Evolutionary conservation across 148 eudicot genomes (phyloP), one percentile per base, ranked within the genome.

Genomic region (Amaranthus palmeri): DNA sequence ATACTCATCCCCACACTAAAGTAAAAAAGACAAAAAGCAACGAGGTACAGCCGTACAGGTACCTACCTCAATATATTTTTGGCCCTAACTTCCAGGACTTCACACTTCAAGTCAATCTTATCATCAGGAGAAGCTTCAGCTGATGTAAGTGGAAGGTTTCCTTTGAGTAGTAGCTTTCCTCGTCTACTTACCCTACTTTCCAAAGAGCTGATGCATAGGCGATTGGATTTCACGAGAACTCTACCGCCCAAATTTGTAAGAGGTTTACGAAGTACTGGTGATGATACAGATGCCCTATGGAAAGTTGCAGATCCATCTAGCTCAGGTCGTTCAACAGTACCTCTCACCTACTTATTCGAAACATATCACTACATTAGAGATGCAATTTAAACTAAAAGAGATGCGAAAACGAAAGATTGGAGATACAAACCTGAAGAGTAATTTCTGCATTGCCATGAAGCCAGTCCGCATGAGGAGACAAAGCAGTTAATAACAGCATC

Each of bases 281-380:
- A 96, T 77, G 99, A 90, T 54, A 96, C 84, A 54, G 96, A 90
- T 77, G 96, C 99, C 86, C 97, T 85, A 84, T 96, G 93, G 74
- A 96, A 92, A 74, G 84, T 87, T 63, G 99, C 99, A 65, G 99
- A 96, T 61, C 99, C 99, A 77, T 96, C 97, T 42, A 96, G 87
- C 82, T 88, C 88, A 44, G 99, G 99, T 73, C 85, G 92, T 83
- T 96, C 97, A 81, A 96, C 99, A n/a, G 99, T 92, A 72, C 99
- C 99, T 83, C 99, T 88, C 72, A 96, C 97, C 99, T 96, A 71
- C 40, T 81, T 66, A 81, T 72, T 66, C 14, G 68, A 46, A 54
- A 53, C 44, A 79, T 36, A 77, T 68, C 10, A 77, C 45, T 63
- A 77, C 61, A 79, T 77, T 40, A 72, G 65, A 12, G 47, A 65